phyloP scores from a whole-genome alignment of 2,329 filamentous ascomycete species.

The Talaromyces sp. region DNA sequence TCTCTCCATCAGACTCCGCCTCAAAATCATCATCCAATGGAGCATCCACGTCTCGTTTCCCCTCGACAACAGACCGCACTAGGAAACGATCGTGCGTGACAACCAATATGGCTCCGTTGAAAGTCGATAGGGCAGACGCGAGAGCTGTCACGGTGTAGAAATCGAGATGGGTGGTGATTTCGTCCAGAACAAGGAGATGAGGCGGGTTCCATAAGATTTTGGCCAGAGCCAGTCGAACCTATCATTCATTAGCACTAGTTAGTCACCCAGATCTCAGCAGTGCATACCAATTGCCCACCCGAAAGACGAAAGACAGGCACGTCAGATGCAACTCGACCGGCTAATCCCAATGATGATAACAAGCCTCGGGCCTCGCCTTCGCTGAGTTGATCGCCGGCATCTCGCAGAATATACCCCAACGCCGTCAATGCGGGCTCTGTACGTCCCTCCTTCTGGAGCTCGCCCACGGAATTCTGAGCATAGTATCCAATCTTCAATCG shows the following conservation, averaged over 20 bases:
- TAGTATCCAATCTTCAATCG: conserved; percentile 99
- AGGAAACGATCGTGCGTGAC: conserved; percentile 83
- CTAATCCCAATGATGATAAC: conserved; percentile 66
- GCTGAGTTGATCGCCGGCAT: conserved; percentile 51
- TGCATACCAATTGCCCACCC: conserved; percentile 67
- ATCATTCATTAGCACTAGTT: neutral
- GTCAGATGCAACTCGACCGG: conserved; percentile 67
- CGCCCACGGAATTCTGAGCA: conserved; percentile 97
- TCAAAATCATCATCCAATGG: conserved; percentile 44
- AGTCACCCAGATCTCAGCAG: conserved; percentile 23
- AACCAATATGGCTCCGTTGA: conserved; percentile 70
- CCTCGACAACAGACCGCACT: conserved; percentile 69
- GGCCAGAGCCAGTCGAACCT: conserved; percentile 62
- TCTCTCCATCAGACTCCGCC: conserved; percentile 44
- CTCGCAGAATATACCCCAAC: conserved; percentile 62
- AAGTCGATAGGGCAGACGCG: conserved; percentile 61
- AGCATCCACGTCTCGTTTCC: conserved; percentile 44
- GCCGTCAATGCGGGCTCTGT: conserved; percentile 95
- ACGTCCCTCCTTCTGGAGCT: conserved; percentile 99
- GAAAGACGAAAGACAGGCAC: conserved; percentile 70
- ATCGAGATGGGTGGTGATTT: conserved; percentile 81
- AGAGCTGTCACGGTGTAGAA: conserved; percentile 74
- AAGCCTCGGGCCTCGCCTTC: conserved; percentile 68
- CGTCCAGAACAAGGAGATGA: conserved; percentile 72
- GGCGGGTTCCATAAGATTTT: conserved; percentile 65